Percentiles rank a stretch among this genome's conserved stretches.
These are phyloP conservation scores for Aspergillus viridinutans DNA, from an alignment of 2,329 filamentous ascomycete genomes.

Conservation along the genomic window DNA sequence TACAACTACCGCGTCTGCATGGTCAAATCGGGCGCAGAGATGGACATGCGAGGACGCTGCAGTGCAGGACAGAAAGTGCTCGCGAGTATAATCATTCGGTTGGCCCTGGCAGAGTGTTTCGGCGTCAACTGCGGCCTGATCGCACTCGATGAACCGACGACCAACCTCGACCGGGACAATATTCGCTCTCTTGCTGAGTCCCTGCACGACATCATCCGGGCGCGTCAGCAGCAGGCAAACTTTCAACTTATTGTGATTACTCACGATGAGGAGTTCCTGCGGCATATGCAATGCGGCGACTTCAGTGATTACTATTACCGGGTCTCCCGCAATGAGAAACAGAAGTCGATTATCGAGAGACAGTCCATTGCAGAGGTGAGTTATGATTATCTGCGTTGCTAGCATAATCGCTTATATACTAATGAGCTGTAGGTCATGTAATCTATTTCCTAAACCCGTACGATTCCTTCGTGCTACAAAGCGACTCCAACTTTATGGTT, in stretches of 20 bases:
- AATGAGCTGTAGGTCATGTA: neutral
- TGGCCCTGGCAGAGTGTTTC: slow-evolving; percentile 94
- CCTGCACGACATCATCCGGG: slow-evolving; percentile 79
- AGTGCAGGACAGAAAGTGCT: slow-evolving; percentile 95
- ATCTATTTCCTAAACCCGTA: neutral
- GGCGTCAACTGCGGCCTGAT: slow-evolving; percentile 94
- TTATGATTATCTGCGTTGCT: neutral
- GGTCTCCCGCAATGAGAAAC: slow-evolving; percentile 73
- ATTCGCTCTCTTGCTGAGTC: slow-evolving; percentile 83
- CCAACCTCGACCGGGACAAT: slow-evolving; percentile 92
- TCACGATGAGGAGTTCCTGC: slow-evolving; percentile 93
- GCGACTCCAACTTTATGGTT: neutral
- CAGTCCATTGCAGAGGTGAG: slow-evolving; percentile 50
- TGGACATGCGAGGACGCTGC: slow-evolving; percentile 99
- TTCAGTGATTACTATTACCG: slow-evolving; percentile 91
- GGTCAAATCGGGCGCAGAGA: slow-evolving; percentile 94
- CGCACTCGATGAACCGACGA: slow-evolving; percentile 94
- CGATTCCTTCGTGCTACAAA: neutral
- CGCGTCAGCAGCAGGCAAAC: slow-evolving; percentile 79
- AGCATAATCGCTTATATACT: neutral
- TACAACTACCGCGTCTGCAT: slow-evolving; percentile 99
- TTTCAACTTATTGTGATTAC: slow-evolving; percentile 99
- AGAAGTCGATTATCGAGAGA: slow-evolving; percentile 81
- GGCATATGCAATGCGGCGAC: slow-evolving; percentile 88
- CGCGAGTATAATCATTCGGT: slow-evolving; percentile 92